Evolutionary conservation across 176 grass and related monocot genomes (phyloP), one percentile per base, ranked within the genome.

Genomic region (Oryza australiensis): DNA sequence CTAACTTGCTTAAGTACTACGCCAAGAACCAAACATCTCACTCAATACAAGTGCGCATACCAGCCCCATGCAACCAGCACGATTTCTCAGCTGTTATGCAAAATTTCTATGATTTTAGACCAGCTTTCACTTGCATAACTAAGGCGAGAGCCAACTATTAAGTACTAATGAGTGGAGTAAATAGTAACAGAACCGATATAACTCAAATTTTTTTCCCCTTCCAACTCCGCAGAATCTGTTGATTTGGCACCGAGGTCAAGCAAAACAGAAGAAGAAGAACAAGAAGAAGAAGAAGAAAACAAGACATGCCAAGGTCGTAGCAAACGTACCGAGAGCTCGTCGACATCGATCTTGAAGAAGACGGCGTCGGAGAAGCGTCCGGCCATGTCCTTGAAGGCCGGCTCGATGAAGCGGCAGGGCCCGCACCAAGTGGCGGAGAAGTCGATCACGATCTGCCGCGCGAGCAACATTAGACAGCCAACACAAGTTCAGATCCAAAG

Each of bases 311-410:
- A 29, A 18, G 28, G 22, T 62, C 15, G 76, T 26, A 32, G 24
- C 42, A 60, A 13, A 14, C 24, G 41, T 87, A 98, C 90, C 68
- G 43, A 26, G 18, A 93, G 86, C 45, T 95, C 84, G 78, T 93
- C 90, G 76, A 95, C 87, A 57, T 98, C 92, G 74, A 98, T 87
- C 83, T 93, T 95, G 84, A 93, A 29, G 84, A 98, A 98, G 67
- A 80, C 34, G 18, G 63, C 86, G 38, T 59, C 64, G 62, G 79
- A 2, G 75, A 85, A 88, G 72, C 63, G 78, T 63, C 65, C 70
- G 60, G 92, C 84, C 82, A 98, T 82, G 30, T 75, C 90, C 87
- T 92, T 90, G 87, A 95, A 93, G 14, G 78, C 75, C 10, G 92
- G 95, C 77, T 92, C 85, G 40, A 98, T 95, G 82, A 87, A 82